Percentiles rank a stretch among this genome's conserved stretches.
phyloP scores from a whole-genome alignment of 73 alveolate species.

The Tetrahymena thermophila region DNA sequence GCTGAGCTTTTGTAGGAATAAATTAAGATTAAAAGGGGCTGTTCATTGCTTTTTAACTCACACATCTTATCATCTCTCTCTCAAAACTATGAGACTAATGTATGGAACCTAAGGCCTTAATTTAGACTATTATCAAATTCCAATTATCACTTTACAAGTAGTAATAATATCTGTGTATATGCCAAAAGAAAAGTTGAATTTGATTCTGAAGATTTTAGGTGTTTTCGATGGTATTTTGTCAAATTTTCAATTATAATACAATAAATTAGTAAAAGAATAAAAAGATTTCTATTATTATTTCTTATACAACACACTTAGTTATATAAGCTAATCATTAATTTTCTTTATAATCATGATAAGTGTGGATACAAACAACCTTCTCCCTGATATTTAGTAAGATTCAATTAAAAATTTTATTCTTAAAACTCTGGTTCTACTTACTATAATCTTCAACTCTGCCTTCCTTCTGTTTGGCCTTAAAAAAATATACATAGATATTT shows the following conservation, averaged over 20 bases:
- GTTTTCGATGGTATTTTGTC: neutral
- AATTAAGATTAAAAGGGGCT: neutral
- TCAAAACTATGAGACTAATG: neutral
- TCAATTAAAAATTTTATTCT: neutral
- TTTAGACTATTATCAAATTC: neutral
- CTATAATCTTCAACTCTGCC: neutral
- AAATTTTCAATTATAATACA: neutral
- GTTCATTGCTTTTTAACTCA: neutral
- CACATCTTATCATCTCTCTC: neutral
- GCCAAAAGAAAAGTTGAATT: neutral
- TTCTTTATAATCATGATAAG: neutral
- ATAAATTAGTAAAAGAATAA: neutral
- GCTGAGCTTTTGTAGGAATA: neutral
- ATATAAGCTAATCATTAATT: neutral
- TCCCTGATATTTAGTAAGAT: neutral
- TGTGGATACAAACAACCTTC: neutral
- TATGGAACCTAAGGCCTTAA: neutral
- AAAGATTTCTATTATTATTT: neutral
- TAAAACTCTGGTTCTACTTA: neutral
- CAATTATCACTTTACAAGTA: neutral
- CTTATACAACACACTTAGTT: neutral
- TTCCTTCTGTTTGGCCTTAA: neutral
- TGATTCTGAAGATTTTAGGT: neutral
- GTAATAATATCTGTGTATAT: neutral
- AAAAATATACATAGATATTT: neutral